phyloP scores from a whole-genome alignment of 139 green algal genomes.

The Protoeuglena noctilucae region DNA sequence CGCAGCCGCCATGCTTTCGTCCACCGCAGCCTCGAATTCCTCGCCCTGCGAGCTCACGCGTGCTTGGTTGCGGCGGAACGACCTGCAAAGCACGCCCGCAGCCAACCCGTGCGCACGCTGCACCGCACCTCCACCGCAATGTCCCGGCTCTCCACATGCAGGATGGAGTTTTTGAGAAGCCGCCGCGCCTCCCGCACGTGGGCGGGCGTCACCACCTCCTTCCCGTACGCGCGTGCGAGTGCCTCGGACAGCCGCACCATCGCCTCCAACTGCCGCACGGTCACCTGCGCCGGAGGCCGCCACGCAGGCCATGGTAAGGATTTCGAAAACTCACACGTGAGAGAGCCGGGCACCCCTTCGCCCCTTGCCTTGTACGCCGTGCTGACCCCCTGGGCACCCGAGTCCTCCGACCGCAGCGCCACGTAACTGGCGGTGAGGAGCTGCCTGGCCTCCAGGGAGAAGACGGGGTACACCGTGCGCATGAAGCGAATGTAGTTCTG shows the following conservation, averaged over 20 bases:
- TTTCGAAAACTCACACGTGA: too few relatives aligned
- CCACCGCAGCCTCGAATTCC: slow-evolving; percentile 2
- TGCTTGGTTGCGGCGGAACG: background rate
- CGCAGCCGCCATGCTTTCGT: slow-evolving; percentile 16
- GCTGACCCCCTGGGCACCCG: slow-evolving; percentile 50
- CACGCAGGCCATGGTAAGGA: background rate
- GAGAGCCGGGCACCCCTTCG: slow-evolving; percentile 9
- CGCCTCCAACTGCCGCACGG: slow-evolving; percentile 86
- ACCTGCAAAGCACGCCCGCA: background rate
- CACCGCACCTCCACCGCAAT: slow-evolving; percentile 6
- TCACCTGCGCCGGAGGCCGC: slow-evolving; percentile 25
- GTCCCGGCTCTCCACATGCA: slow-evolving; percentile 62
- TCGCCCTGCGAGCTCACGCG: background rate
- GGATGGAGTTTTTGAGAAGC: slow-evolving; percentile 75
- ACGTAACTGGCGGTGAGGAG: slow-evolving; percentile 72
- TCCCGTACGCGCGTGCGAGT: slow-evolving; percentile 38
- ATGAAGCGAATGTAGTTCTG: slow-evolving; percentile 92
- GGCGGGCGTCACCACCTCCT: slow-evolving; percentile 18
- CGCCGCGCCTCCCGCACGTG: slow-evolving; percentile 44
- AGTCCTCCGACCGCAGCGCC: slow-evolving; percentile 64
- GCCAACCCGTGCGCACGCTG: background rate
- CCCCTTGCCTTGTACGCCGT: slow-evolving; percentile 73
- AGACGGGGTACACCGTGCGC: slow-evolving; percentile 59
- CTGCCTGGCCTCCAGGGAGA: slow-evolving; percentile 40
- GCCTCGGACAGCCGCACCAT: slow-evolving; percentile 78